Percentiles rank a stretch among this genome's conserved stretches.
phyloP scores from a whole-genome alignment of 1,284 basidiomycete species.

The Fomes fomentarius region DNA sequence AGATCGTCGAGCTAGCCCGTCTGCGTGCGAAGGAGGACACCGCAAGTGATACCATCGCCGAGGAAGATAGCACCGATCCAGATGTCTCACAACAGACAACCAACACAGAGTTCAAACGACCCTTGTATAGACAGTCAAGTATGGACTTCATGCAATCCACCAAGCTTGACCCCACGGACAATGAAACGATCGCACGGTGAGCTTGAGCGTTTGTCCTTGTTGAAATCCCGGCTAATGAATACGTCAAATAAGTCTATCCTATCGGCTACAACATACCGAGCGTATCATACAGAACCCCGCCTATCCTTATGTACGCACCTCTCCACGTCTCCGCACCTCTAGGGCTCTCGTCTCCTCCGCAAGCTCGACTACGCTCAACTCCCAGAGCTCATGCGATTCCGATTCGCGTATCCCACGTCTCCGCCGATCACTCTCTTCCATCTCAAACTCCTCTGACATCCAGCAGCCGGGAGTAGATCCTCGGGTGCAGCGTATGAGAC shows the following conservation, averaged over 20 bases:
- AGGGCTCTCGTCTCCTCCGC: constrained; percentile 55
- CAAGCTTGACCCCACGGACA: constrained; percentile 50
- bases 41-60: constrained; percentile 40
- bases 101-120: constrained; percentile 50
- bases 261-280: constrained; percentile 68
- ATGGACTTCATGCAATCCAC: constrained; percentile 76
- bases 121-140: constrained; percentile 77
- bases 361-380: constrained; percentile 67
- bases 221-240: constrained; percentile 17
- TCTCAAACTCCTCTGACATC: constrained; percentile 37
- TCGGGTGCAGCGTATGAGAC: constrained; percentile 33
- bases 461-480: constrained; percentile 30
- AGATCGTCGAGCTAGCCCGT: constrained; percentile 75
- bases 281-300: constrained; percentile 50
- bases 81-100: constrained; percentile 46
- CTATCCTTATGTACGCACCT: constrained; percentile 59
- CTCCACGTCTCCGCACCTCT: constrained; percentile 25
- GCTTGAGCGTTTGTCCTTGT: constrained; percentile 29
- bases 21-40: constrained; percentile 57
- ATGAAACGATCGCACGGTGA: constrained; percentile 64
- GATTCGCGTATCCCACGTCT: constrained; percentile 39
- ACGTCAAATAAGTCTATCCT: constrained; percentile 55
- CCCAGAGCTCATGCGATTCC: constrained; percentile 51
- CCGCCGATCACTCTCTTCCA: constrained; percentile 38
- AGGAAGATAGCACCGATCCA: constrained; percentile 39